Conservation (phyloP, 306 rosid genomes). For the Begonia masoniana region DNA sequence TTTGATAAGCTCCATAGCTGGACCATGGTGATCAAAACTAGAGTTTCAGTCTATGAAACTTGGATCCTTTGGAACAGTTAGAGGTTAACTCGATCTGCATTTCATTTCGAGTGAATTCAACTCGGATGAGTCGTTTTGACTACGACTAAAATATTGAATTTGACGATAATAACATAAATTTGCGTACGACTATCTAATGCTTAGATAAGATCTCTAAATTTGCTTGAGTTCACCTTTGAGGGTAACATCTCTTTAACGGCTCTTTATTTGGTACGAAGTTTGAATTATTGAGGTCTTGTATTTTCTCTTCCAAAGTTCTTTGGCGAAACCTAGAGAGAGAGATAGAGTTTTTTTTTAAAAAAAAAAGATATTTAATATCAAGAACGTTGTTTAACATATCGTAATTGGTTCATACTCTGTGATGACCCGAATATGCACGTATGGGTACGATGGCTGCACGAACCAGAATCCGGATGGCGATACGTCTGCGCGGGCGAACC, state of each 20-base stretch:
- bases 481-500: too few species aligned
- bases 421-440: too few species aligned
- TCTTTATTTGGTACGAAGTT: slow-evolving; percentile 78
- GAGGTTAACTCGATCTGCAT: slow-evolving; percentile 57
- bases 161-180: too few species aligned
- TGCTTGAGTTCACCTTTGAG: slow-evolving; percentile 46
- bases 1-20: slow-evolving; percentile 42
- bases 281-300: slow-evolving; percentile 69
- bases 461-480: too few species aligned
- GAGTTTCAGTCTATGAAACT: slow-evolving; percentile 36
- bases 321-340: slow-evolving; percentile 24
- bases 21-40: slow-evolving; percentile 31
- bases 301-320: slow-evolving; percentile 48
- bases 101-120: not conserved
- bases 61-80: slow-evolving; percentile 64
- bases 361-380: not conserved
- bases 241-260: slow-evolving; percentile 77
- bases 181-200: too few species aligned
- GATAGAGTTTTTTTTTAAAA: not conserved
- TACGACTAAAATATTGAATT: not conserved
- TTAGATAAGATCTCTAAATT: not conserved
- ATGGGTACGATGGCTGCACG: too few species aligned
- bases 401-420: too few species aligned
- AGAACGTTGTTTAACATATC: too few species aligned
- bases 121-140: not conserved